Percentiles rank a stretch among this genome's conserved stretches.
Evolutionary conservation across 257 asterid genomes (phyloP).

Genomic region (Nicotiana attenuata): DNA sequence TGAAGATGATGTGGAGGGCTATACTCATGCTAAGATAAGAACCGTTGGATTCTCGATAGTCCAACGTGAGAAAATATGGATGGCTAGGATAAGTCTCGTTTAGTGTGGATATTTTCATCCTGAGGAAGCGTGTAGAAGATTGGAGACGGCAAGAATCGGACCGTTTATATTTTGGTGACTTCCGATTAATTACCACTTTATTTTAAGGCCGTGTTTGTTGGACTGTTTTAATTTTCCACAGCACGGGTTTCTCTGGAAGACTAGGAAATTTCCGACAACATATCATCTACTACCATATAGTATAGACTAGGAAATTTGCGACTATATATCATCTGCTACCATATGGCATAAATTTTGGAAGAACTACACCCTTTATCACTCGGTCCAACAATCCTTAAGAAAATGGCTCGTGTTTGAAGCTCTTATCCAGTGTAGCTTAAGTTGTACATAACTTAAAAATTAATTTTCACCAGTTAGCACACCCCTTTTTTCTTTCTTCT

Average conservation of each 20-base stretch:
- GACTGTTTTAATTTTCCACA: neutral
- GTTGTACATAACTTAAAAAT: too few species aligned
- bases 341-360: too few species aligned
- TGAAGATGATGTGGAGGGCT: neutral
- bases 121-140: conserved; percentile 5
- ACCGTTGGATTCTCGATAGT: neutral
- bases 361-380: too few species aligned
- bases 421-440: too few species aligned
- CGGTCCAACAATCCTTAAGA: too few species aligned
- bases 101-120: neutral
- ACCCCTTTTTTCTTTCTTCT: too few species aligned
- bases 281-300: neutral
- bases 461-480: too few species aligned
- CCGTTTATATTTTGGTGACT: neutral
- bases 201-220: neutral
- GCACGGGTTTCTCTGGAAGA: neutral
- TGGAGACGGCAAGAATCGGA: neutral
- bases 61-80: neutral
- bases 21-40: neutral
- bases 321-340: too few species aligned
- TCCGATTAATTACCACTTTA: neutral
- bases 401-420: too few species aligned
- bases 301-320: too few species aligned
- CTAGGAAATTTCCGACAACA: neutral
- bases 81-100: neutral